Percentiles rank a stretch among this genome's conserved stretches.
These are phyloP conservation scores for Beverwykella pulmonaria DNA, from an alignment of 495 filamentous ascomycete species.

Conservation along the genomic window DNA sequence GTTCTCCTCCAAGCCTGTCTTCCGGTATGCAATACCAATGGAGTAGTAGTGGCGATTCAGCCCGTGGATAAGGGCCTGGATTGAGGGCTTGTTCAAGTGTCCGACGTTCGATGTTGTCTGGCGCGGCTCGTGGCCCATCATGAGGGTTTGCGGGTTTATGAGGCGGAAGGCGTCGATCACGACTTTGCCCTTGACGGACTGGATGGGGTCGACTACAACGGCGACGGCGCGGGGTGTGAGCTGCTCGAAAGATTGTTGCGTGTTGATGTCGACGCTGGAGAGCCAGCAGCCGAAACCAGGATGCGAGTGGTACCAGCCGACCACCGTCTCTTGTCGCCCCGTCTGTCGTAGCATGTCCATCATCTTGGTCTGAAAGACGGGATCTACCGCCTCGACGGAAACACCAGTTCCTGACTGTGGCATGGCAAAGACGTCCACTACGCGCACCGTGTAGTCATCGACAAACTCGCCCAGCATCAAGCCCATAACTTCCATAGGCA, in stretches of 20 bases:
- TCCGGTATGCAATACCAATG: conserved; percentile 96
- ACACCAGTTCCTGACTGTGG: conserved; percentile 99
- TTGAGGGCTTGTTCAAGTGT: conserved; percentile 97
- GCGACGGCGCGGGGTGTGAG: conserved; percentile 93
- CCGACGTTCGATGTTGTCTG: conserved; percentile 98
- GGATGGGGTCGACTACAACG: conserved; percentile 97
- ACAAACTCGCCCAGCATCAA: conserved; percentile 98
- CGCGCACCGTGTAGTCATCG: conserved; percentile 96
- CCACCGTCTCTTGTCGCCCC: conserved; percentile 91
- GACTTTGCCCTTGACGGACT: conserved; percentile 99
- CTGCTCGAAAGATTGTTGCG: conserved; percentile 98
- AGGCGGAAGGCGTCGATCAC: conserved; percentile 99
- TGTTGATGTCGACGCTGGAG: conserved; percentile 98
- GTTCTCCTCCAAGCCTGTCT: conserved; percentile 96
- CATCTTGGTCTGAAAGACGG: conserved; percentile 99
- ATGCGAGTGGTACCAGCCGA: conserved; percentile 99
- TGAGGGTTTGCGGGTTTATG: conserved; percentile 97
- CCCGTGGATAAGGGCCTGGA: conserved; percentile 98
- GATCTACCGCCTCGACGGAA: conserved; percentile 96
- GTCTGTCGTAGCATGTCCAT: conserved; percentile 99
- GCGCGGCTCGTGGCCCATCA: conserved; percentile 97
- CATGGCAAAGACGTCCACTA: conserved; percentile 99
- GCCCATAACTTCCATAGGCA: conserved; percentile 99
- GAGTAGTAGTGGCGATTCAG: conserved; percentile 99
- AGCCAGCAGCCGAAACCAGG: conserved; percentile 99